phyloP scores from a whole-genome alignment of 1,139 yeast genomes.

The Nakaseomyces glabratus region DNA sequence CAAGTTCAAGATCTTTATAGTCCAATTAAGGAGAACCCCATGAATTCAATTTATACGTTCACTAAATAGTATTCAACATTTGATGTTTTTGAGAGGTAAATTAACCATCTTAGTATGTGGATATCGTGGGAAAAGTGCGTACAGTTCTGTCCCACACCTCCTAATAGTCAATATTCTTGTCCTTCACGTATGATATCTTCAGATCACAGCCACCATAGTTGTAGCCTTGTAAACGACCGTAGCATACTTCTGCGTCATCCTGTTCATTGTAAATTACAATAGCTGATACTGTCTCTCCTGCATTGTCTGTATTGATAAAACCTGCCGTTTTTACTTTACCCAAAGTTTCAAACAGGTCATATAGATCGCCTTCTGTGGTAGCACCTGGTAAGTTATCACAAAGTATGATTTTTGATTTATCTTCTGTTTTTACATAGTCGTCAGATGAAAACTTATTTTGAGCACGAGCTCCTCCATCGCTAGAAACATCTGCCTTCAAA shows the following conservation, averaged over 20 bases:
- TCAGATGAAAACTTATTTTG: conserved; percentile 11
- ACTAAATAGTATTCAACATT: too few species aligned
- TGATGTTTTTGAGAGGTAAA: too few species aligned
- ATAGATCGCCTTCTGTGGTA: conserved; percentile 73
- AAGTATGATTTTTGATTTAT: conserved; percentile 50
- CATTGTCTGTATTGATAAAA: not conserved
- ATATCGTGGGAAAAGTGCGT: too few species aligned
- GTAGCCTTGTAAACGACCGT: conserved; percentile 65
- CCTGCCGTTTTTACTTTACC: conserved; percentile 61
- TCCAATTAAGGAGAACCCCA: too few species aligned
- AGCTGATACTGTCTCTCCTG: conserved; percentile 60
- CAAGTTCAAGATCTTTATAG: too few species aligned
- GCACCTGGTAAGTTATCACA: conserved; percentile 79
- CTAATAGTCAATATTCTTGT: conserved; percentile 2
- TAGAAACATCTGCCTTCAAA: not conserved
- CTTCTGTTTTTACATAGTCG: conserved; percentile 37
- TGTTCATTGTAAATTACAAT: conserved; percentile 68
- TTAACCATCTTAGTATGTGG: too few species aligned
- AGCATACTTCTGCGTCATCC: conserved; percentile 66
- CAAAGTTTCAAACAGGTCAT: conserved; percentile 74
- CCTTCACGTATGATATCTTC: conserved; percentile 43
- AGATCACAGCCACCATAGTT: conserved; percentile 77
- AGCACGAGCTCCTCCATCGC: not conserved
- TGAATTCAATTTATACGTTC: too few species aligned
- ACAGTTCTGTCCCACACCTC: too few species aligned